phyloP scores from a whole-genome alignment of 192 early-diverging fungal species.

The Entomortierella lignicola region DNA sequence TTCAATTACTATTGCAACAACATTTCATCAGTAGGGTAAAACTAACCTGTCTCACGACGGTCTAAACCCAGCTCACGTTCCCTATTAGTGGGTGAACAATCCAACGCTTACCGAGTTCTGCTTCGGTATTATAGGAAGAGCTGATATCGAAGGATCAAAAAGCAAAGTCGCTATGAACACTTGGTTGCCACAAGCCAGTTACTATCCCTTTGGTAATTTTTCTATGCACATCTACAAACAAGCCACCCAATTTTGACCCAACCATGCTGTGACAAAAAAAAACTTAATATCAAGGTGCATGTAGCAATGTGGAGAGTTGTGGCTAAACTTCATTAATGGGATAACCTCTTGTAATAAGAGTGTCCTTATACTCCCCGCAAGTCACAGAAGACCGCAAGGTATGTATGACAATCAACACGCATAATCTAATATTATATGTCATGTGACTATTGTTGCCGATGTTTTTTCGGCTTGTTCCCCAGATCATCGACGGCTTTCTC shows the following conservation, averaged over 20 bases:
- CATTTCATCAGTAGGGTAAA: slow-evolving; percentile 33
- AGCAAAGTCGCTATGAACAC: slow-evolving; percentile 32
- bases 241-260: too few relatives aligned
- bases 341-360: too few relatives aligned
- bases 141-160: slow-evolving; percentile 89
- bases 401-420: too few relatives aligned
- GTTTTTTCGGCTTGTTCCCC: background rate
- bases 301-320: too few relatives aligned
- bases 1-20: slow-evolving; percentile 28
- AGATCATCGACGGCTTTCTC: too few relatives aligned
- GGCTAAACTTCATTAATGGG: too few relatives aligned
- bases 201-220: slow-evolving; percentile 86
- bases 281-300: too few relatives aligned
- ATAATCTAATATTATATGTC: too few relatives aligned
- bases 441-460: background rate
- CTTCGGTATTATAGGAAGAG: slow-evolving; percentile 90
- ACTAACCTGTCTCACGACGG: slow-evolving; percentile 87
- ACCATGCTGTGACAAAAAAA: too few relatives aligned
- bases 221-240: too few relatives aligned
- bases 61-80: slow-evolving; percentile 95
- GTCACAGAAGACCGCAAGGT: too few relatives aligned
- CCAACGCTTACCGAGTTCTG: slow-evolving; percentile 88
- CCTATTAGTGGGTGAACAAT: slow-evolving; percentile 92
- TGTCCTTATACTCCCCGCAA: too few relatives aligned
- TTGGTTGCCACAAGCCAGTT: slow-evolving; percentile 20